Conservation (phyloP, 768 basidiomycete genomes). For the Mrakia gelida region DNA sequence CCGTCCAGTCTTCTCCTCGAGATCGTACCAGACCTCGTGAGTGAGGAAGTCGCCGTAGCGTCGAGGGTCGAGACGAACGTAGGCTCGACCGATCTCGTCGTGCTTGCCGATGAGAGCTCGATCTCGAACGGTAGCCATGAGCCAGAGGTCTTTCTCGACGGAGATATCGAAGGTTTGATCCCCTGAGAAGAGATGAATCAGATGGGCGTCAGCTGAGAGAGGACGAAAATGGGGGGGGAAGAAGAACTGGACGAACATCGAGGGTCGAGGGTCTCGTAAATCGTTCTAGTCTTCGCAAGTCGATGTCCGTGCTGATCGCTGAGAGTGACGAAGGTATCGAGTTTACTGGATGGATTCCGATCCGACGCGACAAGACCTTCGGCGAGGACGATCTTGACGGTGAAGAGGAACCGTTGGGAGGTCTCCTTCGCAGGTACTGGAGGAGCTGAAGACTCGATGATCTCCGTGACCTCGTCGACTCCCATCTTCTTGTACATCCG, state of each 20-base stretch:
- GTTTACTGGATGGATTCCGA: slow-evolving; percentile 66
- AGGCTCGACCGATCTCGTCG: slow-evolving; percentile 77
- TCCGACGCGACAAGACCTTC: slow-evolving; percentile 79
- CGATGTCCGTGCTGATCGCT: slow-evolving; percentile 88
- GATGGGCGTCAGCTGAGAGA: slow-evolving; percentile 2
- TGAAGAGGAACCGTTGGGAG: slow-evolving; percentile 72
- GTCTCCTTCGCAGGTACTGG: slow-evolving; percentile 56
- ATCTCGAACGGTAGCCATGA: slow-evolving; percentile 92
- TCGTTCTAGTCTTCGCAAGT: slow-evolving; percentile 88
- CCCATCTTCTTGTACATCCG: slow-evolving; percentile 90
- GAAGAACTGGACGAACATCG: slow-evolving; percentile 67
- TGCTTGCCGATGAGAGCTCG: slow-evolving; percentile 88
- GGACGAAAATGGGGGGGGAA: slow-evolving; percentile 22
- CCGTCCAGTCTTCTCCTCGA: slow-evolving; percentile 71
- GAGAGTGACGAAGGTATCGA: slow-evolving; percentile 90
- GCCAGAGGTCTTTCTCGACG: slow-evolving; percentile 88
- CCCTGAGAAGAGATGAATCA: slow-evolving; percentile 56
- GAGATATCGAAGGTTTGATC: slow-evolving; percentile 95
- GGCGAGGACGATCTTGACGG: slow-evolving; percentile 87
- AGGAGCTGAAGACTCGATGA: slow-evolving; percentile 48
- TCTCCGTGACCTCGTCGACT: slow-evolving; percentile 70
- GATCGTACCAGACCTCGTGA: slow-evolving; percentile 86
- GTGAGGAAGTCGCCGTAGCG: slow-evolving; percentile 83
- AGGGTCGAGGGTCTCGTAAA: slow-evolving; percentile 85
- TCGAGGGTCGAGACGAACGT: slow-evolving; percentile 83